Base-by-base conservation (phyloP, 164 flowering plant genomes). In the Chloranthus sessilifolius region DNA sequence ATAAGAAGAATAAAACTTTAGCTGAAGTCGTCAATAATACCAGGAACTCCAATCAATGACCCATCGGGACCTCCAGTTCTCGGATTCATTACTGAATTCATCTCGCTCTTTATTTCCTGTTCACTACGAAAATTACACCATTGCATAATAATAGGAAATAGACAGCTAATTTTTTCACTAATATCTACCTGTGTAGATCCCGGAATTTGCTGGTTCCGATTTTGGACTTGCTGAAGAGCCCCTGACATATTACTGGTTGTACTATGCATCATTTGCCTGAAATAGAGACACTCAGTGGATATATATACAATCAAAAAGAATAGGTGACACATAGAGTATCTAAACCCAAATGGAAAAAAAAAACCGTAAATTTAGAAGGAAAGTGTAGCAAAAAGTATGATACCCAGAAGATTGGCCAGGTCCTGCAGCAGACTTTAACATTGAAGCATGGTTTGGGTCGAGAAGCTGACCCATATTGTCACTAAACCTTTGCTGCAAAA, bases 211-310 rank as follows among this genome's bases (percentile, higher is more conserved):
- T 85, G 95, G 61, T 61, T 75, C 43, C 96, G 77, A 66, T 75
- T 61, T 74, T 81, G 95, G 59, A 81, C 83, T 71, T 88, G 96
- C 26, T 81, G 80, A 55, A 69, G 69, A 61, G 63, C 65, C 36
- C 73, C 73, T 29, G 87, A 69, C 79, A 85, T 70, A 27, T 76
- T 76, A 61, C 88, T 82, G 43, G 83, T 74, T 11, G 86, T 20
- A 57, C 88, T 88, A 72, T 88, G 94, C 72, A 85, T 72, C 31
- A 81, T 79, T 76, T 81, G 96, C 75, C 96, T 88, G 79, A 46
- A 65, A 60, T 44, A 4, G 51, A 41, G 36, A 12, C 8, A 12
- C 36, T 7, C 7, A 33, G 7, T 12, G 36, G 12, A 7, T 33
- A 7, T 7, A 12, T 33, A 7, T 7, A 7, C 12, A 12, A 12